Evolutionary conservation across 495 filamentous ascomycete genomes (phyloP).

Genomic region (Durotheca rogersii): DNA sequence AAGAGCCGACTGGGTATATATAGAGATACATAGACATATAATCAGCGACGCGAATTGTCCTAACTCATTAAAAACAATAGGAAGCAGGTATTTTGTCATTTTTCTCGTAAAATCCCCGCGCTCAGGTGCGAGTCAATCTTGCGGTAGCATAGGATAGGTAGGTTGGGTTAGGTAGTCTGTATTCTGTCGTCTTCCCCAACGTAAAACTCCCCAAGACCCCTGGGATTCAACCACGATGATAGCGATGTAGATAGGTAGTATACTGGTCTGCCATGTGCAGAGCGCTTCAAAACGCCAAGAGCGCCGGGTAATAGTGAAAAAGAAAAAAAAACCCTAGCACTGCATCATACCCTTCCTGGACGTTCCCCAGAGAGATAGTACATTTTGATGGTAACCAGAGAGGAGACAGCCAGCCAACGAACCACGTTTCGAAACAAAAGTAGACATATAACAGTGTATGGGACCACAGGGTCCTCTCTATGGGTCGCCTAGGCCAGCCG

Average conservation of each 20-base stretch:
- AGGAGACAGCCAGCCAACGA: slow-evolving; percentile 12
- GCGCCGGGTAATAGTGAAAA: too few species aligned
- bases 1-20: slow-evolving; percentile 25
- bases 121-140: slow-evolving; percentile 24
- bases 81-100: slow-evolving; percentile 27
- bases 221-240: slow-evolving; percentile 19
- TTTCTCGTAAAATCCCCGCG: slow-evolving; percentile 22
- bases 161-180: too few species aligned
- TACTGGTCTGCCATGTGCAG: slow-evolving; percentile 7
- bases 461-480: too few species aligned
- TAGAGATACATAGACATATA: too few species aligned
- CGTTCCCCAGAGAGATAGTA: too few species aligned
- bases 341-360: too few species aligned
- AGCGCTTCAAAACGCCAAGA: slow-evolving; percentile 26
- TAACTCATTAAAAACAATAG: slow-evolving; percentile 24
- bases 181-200: too few species aligned
- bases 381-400: slow-evolving; percentile 14
- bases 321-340: slow-evolving; percentile 19
- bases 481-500: slow-evolving; percentile 17
- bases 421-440: slow-evolving; percentile 17
- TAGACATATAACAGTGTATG: slow-evolving; percentile 15
- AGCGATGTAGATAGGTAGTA: too few species aligned
- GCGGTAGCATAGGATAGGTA: too few species aligned
- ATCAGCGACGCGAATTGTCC: slow-evolving; percentile 11
- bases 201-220: too few species aligned